phyloP scores from a whole-genome alignment of 768 basidiomycete genomes.

The Daedaleopsis sinensis region DNA sequence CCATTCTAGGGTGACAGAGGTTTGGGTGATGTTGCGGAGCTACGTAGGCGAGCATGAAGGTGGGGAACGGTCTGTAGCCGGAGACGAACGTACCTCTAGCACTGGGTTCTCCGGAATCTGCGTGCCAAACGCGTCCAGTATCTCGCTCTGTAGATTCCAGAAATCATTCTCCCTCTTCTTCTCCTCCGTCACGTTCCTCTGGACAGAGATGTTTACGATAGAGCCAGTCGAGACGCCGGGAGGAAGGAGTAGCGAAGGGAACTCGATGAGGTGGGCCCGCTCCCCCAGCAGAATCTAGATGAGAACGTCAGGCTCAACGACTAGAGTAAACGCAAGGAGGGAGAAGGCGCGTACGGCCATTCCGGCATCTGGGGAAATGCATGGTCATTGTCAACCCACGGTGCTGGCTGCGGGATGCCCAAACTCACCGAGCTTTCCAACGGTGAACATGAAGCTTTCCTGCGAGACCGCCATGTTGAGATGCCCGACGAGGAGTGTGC shows the following conservation, averaged over 20 bases:
- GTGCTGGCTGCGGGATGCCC: too few species aligned
- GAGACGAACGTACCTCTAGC: conserved; percentile 56
- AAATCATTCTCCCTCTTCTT: conserved; percentile 81
- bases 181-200: conserved; percentile 86
- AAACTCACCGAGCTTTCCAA: conserved; percentile 88
- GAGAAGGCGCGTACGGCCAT: conserved; percentile 70
- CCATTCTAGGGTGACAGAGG: conserved; percentile 97
- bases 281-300: conserved; percentile 87
- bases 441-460: conserved; percentile 88
- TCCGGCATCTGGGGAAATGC: conserved; percentile 68
- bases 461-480: conserved; percentile 41
- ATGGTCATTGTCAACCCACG: not conserved
- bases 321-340: conserved; percentile 19
- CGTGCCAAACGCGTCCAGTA: conserved; percentile 74
- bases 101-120: conserved; percentile 70
- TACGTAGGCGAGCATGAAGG: conserved; percentile 33
- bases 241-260: conserved; percentile 93
- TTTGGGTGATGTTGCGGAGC: conserved; percentile 95
- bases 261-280: conserved; percentile 95
- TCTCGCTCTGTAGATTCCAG: conserved; percentile 80
- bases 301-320: not conserved
- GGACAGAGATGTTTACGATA: conserved; percentile 95
- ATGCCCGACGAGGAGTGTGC: not conserved
- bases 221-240: conserved; percentile 92
- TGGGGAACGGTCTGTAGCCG: not conserved